Evolutionary conservation across 192 early-diverging fungal species (phyloP).

Genomic region (Coemansia sp.): DNA sequence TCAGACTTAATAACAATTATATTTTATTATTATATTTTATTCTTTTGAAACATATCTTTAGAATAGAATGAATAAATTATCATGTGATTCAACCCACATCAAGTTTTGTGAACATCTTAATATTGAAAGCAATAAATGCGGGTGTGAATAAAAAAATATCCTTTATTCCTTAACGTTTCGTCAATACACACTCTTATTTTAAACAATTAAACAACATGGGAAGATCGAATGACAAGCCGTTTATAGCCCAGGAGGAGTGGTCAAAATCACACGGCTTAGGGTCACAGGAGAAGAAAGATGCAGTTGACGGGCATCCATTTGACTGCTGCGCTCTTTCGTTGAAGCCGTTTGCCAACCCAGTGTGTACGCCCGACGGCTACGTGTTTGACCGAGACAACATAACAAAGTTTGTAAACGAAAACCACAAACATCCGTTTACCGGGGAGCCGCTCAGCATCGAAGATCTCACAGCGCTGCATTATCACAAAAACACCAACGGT

Average conservation of each 20-base stretch:
- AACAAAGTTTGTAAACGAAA: slow-evolving; percentile 75
- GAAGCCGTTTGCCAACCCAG: slow-evolving; percentile 80
- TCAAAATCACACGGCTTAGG: slow-evolving; percentile 60
- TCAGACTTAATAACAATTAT: too few species aligned
- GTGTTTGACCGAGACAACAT: slow-evolving; percentile 91
- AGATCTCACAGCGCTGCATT: slow-evolving; percentile 76
- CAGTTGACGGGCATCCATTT: slow-evolving; percentile 78
- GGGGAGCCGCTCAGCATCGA: slow-evolving; percentile 73
- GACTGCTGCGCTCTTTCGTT: slow-evolving; percentile 90
- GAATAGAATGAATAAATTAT: not conserved
- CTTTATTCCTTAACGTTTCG: too few species aligned
- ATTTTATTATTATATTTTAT: too few species aligned
- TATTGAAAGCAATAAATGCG: not conserved
- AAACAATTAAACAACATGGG: slow-evolving; percentile 18
- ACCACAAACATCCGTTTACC: slow-evolving; percentile 84
- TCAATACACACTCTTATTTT: not conserved
- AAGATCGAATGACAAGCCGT: slow-evolving; percentile 76
- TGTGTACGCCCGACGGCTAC: slow-evolving; percentile 83
- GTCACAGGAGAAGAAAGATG: slow-evolving; percentile 48
- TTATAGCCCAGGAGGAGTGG: slow-evolving; percentile 84
- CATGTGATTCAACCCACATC: not conserved
- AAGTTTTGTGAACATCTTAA: not conserved
- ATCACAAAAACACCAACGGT: slow-evolving; percentile 79
- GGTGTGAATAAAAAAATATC: too few species aligned
- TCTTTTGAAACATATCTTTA: not conserved